Evolutionary conservation across 2,329 filamentous ascomycete species (phyloP), one percentile per base, ranked within the genome.

Genomic region (Coniochaeta sp.): DNA sequence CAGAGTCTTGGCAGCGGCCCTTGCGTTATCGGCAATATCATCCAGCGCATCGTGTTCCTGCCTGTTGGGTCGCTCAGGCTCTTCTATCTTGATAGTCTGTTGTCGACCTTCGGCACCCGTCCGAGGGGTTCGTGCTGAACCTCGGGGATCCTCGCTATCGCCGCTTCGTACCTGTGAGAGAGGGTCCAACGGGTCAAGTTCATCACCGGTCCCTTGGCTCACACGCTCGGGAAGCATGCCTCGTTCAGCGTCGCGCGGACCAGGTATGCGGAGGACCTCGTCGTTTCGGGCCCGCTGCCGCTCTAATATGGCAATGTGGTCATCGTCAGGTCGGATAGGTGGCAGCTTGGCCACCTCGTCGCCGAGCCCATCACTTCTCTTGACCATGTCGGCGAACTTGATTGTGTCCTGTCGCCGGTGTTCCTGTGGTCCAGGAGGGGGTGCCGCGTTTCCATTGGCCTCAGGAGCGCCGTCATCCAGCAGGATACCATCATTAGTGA

Each of bases 241-340:
- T 49, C 83, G 82, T 60, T 99, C 94, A 48, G 87, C 91, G 63
- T 97, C 94, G 60, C 91, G 78, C 1, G 94, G 94, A 18, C 91
- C 91, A 0, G 94, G 94, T 60, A 99, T 97, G 35, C 90, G 86
- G 40, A 97, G 72, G 0, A 91, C 83, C 30, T 85, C 83, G 50
- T 83, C 85, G 52, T 87, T 85, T 55, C 83, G 82, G 1, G 89
- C 86, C 32, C 91, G 82, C 65, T 96, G 92, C 28, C 87, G 85
- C 65, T 96, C 83, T 13, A 96, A 67, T 61, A 97, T 94, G 6
- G 87, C 87, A 61, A 96, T 95, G 62, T 95, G 89, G 55, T 91
- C 86, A 51, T 90, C 87, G 42, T 87, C 77, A 30, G 78, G 74
- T n/a, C 45, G 45, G 5, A 31, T 31, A 9, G 85, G 72, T 49